These are phyloP conservation scores for Dryas drummondii DNA, from an alignment of 306 rosid genomes.

Conservation along the genomic window DNA sequence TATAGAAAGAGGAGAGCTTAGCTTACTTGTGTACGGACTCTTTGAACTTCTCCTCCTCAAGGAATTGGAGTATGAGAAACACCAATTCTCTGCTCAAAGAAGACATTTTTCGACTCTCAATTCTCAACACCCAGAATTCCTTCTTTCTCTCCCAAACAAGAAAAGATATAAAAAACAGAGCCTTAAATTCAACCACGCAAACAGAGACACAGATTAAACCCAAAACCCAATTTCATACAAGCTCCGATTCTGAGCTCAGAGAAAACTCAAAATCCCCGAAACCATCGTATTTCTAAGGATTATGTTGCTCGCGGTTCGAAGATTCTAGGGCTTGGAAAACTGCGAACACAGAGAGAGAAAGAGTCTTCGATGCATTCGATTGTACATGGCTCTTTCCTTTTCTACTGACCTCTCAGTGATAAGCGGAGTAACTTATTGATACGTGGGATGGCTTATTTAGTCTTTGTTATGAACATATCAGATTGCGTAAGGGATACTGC, in stretches of 20 bases:
- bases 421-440: fast-evolving
- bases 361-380: conserved; percentile 66
- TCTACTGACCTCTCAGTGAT: conserved; percentile 63
- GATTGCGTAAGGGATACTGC: conserved; percentile 18
- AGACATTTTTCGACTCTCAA: conserved; percentile 43
- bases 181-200: conserved; percentile 28
- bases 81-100: conserved; percentile 87
- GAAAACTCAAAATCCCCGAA: conserved; percentile 34
- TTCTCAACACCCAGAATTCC: conserved; percentile 20
- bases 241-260: conserved; percentile 31
- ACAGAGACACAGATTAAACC: conserved; percentile 15
- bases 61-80: conserved; percentile 84
- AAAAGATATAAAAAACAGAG: background rate
- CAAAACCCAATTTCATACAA: conserved; percentile 18
- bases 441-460: fast-evolving
- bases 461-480: background rate
- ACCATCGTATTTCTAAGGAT: conserved; percentile 15
- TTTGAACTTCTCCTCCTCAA: conserved; percentile 76
- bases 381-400: conserved; percentile 45
- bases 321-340: conserved; percentile 70
- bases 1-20: conserved; percentile 11
- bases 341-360: conserved; percentile 39
- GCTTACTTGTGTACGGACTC: conserved; percentile 74
- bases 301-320: conserved; percentile 38
- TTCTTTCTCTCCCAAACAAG: background rate